phyloP scores from a whole-genome alignment of 106 monocot species.

The Gastrodia elata region DNA sequence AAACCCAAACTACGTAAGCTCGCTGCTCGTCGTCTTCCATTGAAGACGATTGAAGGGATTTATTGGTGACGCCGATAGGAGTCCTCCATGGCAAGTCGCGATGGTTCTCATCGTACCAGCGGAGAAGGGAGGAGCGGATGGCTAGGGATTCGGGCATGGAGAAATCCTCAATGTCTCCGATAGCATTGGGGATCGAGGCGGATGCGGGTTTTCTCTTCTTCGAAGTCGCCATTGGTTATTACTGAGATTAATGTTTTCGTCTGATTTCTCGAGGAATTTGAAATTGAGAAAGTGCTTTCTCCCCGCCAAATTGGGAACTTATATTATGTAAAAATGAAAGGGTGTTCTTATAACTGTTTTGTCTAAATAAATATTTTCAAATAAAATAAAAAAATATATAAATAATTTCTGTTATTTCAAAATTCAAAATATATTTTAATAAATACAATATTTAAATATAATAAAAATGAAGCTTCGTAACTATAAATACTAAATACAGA shows the following conservation, averaged over 20 bases:
- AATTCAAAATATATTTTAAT: no score
- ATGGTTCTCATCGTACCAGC: slow-evolving; percentile 70
- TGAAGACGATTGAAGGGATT: no score
- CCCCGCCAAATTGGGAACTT: no score
- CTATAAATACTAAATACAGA: no score
- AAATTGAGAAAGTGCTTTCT: no score
- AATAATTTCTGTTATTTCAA: no score
- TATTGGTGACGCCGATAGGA: background rate
- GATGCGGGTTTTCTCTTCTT: background rate
- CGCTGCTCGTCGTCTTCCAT: slow-evolving; percentile 20
- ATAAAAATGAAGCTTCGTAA: no score
- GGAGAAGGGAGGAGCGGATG: slow-evolving; percentile 51
- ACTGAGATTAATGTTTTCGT: background rate
- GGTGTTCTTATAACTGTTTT: no score
- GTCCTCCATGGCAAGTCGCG: slow-evolving; percentile 70
- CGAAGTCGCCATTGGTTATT: background rate
- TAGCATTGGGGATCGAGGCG: background rate
- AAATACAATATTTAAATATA: no score
- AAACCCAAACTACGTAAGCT: slow-evolving; percentile 94
- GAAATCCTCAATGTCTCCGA: slow-evolving; percentile 67
- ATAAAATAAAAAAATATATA: no score
- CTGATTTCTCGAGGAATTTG: background rate
- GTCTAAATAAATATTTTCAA: no score
- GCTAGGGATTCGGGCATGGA: slow-evolving; percentile 15
- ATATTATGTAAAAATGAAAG: no score